Conservation (phyloP, 2,329 filamentous ascomycete genomes). For the Nigrospora osmanthi region DNA sequence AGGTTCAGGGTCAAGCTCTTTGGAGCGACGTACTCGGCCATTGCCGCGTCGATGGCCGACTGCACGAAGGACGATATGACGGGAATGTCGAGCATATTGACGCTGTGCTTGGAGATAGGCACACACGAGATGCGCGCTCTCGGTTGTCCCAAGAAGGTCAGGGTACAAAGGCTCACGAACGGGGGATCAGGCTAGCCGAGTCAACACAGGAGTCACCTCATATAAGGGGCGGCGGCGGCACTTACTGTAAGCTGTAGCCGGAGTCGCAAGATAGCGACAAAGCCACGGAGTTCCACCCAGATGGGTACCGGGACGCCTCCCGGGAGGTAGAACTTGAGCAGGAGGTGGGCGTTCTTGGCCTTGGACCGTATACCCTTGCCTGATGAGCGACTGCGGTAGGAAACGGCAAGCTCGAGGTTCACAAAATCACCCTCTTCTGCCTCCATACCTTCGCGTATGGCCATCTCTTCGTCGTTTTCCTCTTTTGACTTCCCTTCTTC, state of each 20-base stretch:
- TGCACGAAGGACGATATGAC: conserved; percentile 71
- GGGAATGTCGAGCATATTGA: conserved; percentile 70
- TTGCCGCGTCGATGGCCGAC: conserved; percentile 63
- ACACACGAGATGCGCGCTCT: conserved; percentile 64
- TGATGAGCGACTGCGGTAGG: conserved; percentile 58
- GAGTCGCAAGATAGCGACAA: conserved; percentile 62
- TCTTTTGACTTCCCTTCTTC: conserved; percentile 22
- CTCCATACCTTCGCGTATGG: conserved; percentile 53
- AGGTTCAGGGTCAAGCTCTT: conserved; percentile 67
- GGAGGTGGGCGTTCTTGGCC: conserved; percentile 65
- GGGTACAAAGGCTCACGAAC: conserved; percentile 66
- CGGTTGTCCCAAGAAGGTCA: conserved; percentile 69
- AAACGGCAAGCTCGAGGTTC: conserved; percentile 68
- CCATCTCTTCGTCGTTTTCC: conserved; percentile 27
- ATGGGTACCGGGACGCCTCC: conserved; percentile 50
- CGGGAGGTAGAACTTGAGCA: conserved; percentile 62
- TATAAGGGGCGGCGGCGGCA: not conserved
- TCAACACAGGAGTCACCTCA: not conserved
- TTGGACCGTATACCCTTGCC: conserved; percentile 53
- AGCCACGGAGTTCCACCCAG: conserved; percentile 67
- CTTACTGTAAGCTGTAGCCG: conserved; percentile 56
- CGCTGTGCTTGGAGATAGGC: conserved; percentile 58
- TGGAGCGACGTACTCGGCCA: conserved; percentile 69
- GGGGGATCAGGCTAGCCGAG: conserved; percentile 54
- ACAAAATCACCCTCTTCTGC: conserved; percentile 73